These are phyloP conservation scores for Colletotrichum agaves DNA, from an alignment of 2,329 filamentous ascomycete genomes.

Conservation along the genomic window DNA sequence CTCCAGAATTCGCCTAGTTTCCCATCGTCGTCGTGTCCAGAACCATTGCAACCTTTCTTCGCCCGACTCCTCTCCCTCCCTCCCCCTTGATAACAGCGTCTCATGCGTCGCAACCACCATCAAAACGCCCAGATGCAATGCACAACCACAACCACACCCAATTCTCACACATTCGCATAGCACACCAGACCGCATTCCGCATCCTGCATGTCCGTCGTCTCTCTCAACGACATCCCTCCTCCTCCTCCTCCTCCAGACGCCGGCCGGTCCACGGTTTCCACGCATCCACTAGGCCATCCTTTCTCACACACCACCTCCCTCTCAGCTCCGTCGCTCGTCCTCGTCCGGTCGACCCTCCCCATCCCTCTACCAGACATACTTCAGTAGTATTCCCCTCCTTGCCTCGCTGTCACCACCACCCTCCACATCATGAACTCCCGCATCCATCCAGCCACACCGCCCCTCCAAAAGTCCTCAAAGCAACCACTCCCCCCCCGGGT, in stretches of 20 bases:
- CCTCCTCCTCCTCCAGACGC: constrained; percentile 3
- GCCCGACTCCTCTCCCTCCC: not conserved
- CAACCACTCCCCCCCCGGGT: not conserved
- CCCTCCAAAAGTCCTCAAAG: not conserved
- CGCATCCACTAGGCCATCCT: not conserved
- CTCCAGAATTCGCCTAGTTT: not conserved
- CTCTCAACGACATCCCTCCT: constrained; percentile 13
- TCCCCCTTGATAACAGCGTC: constrained; percentile 34
- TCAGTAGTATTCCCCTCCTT: too few species aligned
- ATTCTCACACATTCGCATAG: constrained; percentile 33
- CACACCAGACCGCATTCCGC: constrained; percentile 35
- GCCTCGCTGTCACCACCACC: constrained; percentile 8
- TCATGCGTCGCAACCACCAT: constrained; percentile 27
- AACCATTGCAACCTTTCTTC: not conserved
- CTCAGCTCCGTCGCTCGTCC: too few species aligned
- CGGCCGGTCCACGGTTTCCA: not conserved
- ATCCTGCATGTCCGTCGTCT: constrained; percentile 28
- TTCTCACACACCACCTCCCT: too few species aligned
- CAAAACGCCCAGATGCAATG: not conserved
- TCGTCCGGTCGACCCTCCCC: too few species aligned
- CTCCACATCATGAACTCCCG: constrained; percentile 1
- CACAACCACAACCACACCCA: not conserved
- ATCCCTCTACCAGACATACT: too few species aligned
- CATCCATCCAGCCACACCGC: not conserved
- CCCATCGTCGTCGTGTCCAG: not conserved